Conservation (phyloP, 495 filamentous ascomycete species). For the Daldinia childiae region DNA sequence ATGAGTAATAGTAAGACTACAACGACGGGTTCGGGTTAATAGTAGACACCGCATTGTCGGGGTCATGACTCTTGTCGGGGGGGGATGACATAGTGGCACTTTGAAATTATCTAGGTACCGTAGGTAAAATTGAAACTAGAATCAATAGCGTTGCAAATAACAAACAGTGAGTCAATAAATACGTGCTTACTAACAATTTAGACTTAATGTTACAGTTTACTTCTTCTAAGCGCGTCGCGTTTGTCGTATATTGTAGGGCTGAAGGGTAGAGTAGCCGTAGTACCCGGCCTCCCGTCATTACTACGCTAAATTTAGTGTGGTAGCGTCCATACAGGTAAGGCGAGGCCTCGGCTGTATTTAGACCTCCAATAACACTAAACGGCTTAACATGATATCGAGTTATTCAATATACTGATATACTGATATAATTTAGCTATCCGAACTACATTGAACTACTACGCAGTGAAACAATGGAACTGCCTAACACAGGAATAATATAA, state of each 20-base stretch:
- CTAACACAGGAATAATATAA: not conserved
- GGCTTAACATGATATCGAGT: not conserved
- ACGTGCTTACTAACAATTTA: not conserved
- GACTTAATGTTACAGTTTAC: not conserved
- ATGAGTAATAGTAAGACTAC: conserved; percentile 54
- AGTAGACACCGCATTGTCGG: conserved; percentile 24
- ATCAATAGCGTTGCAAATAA: not conserved
- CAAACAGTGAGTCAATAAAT: not conserved
- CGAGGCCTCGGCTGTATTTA: no score
- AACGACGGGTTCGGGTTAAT: conserved; percentile 53
- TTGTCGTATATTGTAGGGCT: not conserved
- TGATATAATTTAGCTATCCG: not conserved
- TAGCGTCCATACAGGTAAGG: no score
- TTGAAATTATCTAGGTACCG: not conserved
- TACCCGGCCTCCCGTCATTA: not conserved
- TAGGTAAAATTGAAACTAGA: not conserved
- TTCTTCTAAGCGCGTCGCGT: not conserved
- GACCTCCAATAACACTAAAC: not conserved
- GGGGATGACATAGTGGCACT: not conserved
- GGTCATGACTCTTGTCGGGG: conserved; percentile 2
- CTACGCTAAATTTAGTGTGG: not conserved
- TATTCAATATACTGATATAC: not conserved
- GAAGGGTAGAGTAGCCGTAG: not conserved
- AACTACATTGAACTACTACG: not conserved
- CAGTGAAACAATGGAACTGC: not conserved